Conservation (phyloP, 192 early-diverging fungal genomes). For the Coemansia sp. region DNA sequence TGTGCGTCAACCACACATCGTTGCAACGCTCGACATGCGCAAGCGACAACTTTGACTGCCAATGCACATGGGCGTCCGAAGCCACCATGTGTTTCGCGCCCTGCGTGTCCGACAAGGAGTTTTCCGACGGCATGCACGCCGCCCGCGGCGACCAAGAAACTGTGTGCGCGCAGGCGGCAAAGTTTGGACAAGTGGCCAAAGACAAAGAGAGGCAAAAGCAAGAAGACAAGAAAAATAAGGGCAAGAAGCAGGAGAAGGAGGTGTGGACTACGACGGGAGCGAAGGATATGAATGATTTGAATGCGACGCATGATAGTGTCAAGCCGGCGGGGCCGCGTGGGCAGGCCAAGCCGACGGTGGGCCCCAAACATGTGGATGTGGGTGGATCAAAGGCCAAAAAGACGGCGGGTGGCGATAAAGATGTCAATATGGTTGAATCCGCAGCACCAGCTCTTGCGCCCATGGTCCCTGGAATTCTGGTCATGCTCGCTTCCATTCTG, state of each 20-base stretch:
- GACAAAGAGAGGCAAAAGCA: slow-evolving; percentile 41
- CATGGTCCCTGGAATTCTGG: not conserved
- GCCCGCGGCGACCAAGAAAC: slow-evolving; percentile 38
- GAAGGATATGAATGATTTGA: slow-evolving; percentile 47
- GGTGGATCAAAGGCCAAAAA: not conserved
- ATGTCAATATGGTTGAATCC: slow-evolving; percentile 3
- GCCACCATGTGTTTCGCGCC: slow-evolving; percentile 43
- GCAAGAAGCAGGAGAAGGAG: slow-evolving; percentile 20
- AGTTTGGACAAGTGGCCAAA: slow-evolving; percentile 49
- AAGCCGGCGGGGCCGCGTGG: not conserved
- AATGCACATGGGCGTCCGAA: slow-evolving; percentile 45
- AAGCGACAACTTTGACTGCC: slow-evolving; percentile 50
- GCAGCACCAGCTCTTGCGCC: not conserved
- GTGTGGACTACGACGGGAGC: slow-evolving; percentile 1
- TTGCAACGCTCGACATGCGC: slow-evolving; percentile 48
- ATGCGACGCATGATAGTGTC: slow-evolving; percentile 13
- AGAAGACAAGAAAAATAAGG: slow-evolving; percentile 38
- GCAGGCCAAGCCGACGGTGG: not conserved
- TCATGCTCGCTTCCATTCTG: not conserved
- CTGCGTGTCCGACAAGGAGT: slow-evolving; percentile 40
- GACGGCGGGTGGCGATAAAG: not conserved
- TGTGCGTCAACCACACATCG: slow-evolving; percentile 47
- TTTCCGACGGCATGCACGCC: slow-evolving; percentile 40
- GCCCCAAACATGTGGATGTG: not conserved
- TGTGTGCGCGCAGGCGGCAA: slow-evolving; percentile 48